Conservation (phyloP, 768 basidiomycete species). For the Pleurotus citrinopileatus region DNA sequence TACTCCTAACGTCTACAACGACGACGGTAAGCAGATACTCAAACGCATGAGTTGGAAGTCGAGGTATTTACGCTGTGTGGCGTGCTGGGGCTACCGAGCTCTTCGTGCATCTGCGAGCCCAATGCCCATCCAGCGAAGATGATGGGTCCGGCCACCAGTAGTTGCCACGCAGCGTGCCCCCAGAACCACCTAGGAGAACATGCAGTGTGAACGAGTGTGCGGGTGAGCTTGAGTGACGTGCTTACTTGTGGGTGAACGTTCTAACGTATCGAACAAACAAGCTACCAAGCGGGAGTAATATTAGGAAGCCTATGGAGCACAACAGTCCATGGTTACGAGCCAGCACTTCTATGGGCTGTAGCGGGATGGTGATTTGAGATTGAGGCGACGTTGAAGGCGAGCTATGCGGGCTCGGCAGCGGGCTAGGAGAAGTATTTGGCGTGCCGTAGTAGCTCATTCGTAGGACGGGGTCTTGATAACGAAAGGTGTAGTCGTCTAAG, state of each 20-base stretch:
- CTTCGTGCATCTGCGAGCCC: conserved; percentile 28
- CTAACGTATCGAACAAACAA: conserved; percentile 52
- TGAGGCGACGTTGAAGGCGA: no score
- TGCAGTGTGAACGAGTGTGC: neutral
- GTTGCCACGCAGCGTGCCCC: conserved; percentile 47
- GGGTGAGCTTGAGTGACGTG: conserved; percentile 3
- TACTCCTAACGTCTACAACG: conserved; percentile 43
- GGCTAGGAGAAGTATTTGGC: neutral
- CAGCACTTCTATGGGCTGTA: conserved; percentile 25
- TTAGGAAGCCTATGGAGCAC: conserved; percentile 48
- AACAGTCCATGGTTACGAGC: conserved; percentile 49
- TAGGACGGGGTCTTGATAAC: neutral
- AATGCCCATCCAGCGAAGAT: conserved; percentile 47
- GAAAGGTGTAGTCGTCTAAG: neutral
- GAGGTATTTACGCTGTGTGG: conserved; percentile 27
- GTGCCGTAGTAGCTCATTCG: neutral
- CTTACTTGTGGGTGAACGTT: conserved; percentile 45
- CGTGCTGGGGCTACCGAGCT: conserved; percentile 19
- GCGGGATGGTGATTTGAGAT: neutral
- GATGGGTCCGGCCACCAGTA: conserved; percentile 48
- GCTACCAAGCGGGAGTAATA: conserved; percentile 55
- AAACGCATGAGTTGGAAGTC: neutral
- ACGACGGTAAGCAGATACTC: neutral
- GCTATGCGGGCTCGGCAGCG: neutral
- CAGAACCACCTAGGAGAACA: conserved; percentile 41